phyloP scores from a whole-genome alignment of 2,329 filamentous ascomycete species.

The Colletotrichum brevisporum region DNA sequence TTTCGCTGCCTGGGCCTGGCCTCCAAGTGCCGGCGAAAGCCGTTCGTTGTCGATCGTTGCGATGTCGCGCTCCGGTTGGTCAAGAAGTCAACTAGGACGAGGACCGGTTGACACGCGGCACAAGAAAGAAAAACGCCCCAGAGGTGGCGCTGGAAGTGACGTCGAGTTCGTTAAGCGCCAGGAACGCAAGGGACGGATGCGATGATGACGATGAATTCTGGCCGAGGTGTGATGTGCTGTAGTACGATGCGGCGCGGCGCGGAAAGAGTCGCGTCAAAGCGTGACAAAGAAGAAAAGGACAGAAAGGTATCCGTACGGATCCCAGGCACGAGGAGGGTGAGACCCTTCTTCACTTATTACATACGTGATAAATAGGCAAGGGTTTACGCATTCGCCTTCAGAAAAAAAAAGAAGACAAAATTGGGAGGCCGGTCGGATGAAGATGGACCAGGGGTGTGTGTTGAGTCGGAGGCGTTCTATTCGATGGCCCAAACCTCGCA shows the following conservation, averaged over 20 bases:
- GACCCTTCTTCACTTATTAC: no score
- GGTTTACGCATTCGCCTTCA: no score
- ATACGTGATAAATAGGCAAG: no score
- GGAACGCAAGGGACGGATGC: slow-evolving; percentile 27
- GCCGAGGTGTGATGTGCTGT: not conserved
- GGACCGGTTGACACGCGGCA: not conserved
- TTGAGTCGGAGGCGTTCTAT: not conserved
- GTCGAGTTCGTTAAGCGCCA: slow-evolving; percentile 24
- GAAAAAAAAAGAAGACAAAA: not conserved
- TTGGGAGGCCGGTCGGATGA: not conserved
- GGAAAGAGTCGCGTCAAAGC: no score
- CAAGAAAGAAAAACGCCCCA: not conserved
- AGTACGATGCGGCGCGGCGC: no score
- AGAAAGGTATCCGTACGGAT: no score
- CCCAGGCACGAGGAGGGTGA: no score
- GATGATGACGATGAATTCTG: not conserved
- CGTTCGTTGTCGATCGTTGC: not conserved
- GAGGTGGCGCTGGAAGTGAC: slow-evolving; percentile 19
- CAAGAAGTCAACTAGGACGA: no score
- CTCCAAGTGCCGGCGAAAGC: slow-evolving; percentile 17
- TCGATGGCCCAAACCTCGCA: not conserved
- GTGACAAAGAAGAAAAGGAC: no score
- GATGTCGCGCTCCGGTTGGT: not conserved
- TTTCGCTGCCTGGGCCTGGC: not conserved
- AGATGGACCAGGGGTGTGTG: not conserved